A percentile compares a stretch with the other conserved stretches of the same genome.
These are phyloP conservation scores for Ogataea populi-albae DNA, from an alignment of 805 yeast genomes.

Conservation along the genomic window DNA sequence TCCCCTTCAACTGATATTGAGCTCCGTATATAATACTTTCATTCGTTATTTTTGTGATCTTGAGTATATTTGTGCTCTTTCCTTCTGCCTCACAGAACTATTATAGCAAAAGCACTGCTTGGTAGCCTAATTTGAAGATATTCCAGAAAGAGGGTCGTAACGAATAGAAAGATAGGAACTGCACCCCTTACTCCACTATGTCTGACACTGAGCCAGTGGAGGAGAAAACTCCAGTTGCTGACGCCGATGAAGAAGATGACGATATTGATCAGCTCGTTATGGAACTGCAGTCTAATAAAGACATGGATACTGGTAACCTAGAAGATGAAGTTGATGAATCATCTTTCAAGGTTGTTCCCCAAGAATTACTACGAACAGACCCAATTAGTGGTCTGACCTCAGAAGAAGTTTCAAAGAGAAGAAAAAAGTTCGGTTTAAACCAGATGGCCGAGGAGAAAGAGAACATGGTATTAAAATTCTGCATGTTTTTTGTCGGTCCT, in stretches of 20 bases:
- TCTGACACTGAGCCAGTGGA: slow-evolving; percentile 21
- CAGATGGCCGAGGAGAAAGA: slow-evolving; percentile 89
- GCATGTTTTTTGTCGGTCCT: slow-evolving; percentile 90
- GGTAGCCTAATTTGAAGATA: slow-evolving; percentile 10
- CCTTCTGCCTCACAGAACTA: too few species aligned
- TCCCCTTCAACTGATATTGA: too few species aligned
- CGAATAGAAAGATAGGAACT: too few species aligned
- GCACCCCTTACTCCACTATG: too few species aligned
- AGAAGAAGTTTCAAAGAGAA: slow-evolving; percentile 77
- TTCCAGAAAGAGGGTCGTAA: too few species aligned
- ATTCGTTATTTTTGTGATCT: too few species aligned
- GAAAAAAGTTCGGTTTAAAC: slow-evolving; percentile 87
- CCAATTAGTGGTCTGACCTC: slow-evolving; percentile 70
- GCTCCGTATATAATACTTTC: too few species aligned
- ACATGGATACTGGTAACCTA: slow-evolving; percentile 42
- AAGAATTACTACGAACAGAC: slow-evolving; percentile 79
- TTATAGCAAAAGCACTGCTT: slow-evolving; percentile 6
- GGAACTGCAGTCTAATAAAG: slow-evolving; percentile 72
- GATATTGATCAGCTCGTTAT: slow-evolving; percentile 71
- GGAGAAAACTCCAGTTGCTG: slow-evolving; percentile 35
- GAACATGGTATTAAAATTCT: slow-evolving; percentile 72
- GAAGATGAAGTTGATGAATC: slow-evolving; percentile 50
- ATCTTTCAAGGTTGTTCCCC: slow-evolving; percentile 77
- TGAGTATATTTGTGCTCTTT: too few species aligned
- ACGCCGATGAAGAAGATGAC: slow-evolving; percentile 59